These are phyloP conservation scores for Metschnikowia sp. DNA, from an alignment of 805 yeast genomes.

Conservation along the genomic window DNA sequence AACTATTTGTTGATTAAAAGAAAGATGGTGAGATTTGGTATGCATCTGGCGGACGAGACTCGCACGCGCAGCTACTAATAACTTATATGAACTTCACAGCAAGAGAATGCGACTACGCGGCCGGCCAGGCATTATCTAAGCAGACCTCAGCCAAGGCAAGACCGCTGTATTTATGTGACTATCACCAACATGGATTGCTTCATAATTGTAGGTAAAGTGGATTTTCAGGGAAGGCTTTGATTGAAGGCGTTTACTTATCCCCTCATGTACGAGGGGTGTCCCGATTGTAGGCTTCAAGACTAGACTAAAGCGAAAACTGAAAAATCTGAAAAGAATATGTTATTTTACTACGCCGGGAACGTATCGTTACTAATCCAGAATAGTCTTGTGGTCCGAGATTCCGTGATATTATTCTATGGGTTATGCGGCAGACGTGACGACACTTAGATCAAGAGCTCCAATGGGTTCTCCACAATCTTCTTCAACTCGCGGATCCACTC, in stretches of 20 bases:
- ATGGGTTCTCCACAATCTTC: slow-evolving; percentile 90
- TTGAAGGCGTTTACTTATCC: too few relatives aligned
- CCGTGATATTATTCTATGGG: slow-evolving; percentile 7
- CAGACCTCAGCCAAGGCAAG: background rate
- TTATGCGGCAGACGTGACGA: background rate
- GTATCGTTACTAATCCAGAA: too few relatives aligned
- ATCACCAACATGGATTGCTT: too few relatives aligned
- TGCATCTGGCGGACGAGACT: slow-evolving; percentile 2
- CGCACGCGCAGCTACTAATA: slow-evolving; percentile 2
- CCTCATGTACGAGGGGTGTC: too few relatives aligned
- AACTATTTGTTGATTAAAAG: background rate
- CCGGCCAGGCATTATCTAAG: background rate
- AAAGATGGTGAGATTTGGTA: background rate
- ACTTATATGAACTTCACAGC: background rate
- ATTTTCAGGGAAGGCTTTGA: too few relatives aligned
- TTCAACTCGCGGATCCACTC: slow-evolving; percentile 94
- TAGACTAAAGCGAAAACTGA: too few relatives aligned
- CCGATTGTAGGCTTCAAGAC: too few relatives aligned
- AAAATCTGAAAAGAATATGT: too few relatives aligned
- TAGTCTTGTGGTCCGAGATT: background rate
- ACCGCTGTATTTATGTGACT: background rate
- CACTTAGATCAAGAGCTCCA: slow-evolving; percentile 77
- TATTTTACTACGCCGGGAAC: too few relatives aligned
- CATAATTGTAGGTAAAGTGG: too few relatives aligned
- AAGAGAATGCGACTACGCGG: slow-evolving; percentile 1